Evolutionary conservation across 2,329 filamentous ascomycete species (phyloP).

Genomic region (Akanthomyces uredinophilus): DNA sequence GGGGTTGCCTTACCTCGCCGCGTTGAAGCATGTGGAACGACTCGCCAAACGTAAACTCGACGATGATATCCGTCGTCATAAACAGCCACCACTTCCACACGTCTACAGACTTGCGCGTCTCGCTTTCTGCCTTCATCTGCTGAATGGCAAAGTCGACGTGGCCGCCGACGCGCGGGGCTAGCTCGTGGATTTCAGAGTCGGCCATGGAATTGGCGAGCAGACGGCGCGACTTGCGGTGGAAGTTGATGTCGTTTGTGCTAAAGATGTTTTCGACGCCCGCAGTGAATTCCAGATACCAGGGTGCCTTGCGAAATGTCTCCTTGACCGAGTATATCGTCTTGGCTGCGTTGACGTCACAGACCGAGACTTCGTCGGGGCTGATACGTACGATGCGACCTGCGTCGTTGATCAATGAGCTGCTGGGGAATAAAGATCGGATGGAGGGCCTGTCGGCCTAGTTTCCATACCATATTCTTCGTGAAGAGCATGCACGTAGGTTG

Average conservation of each 20-base stretch:
- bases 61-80: conserved; percentile 24
- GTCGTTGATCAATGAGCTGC: neutral
- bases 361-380: conserved; percentile 6
- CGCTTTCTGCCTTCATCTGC: conserved; percentile 17
- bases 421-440: too few relatives aligned
- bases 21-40: conserved; percentile 17
- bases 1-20: neutral
- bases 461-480: conserved; percentile 10
- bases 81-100: conserved; percentile 22
- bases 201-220: conserved; percentile 5
- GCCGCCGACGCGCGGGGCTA: conserved; percentile 6
- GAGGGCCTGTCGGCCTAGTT: too few relatives aligned
- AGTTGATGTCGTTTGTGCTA: neutral
- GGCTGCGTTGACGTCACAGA: conserved; percentile 1
- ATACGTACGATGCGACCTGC: conserved; percentile 11
- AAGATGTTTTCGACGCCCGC: conserved; percentile 2
- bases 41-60: conserved; percentile 24
- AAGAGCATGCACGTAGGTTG: neutral
- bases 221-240: conserved; percentile 9
- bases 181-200: conserved; percentile 1
- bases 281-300: conserved; percentile 5
- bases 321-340: conserved; percentile 11
- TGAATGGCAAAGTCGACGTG: conserved; percentile 22
- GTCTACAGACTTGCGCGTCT: conserved; percentile 17
- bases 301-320: conserved; percentile 11